Percentiles rank a stretch among this genome's conserved stretches.
Conservation (phyloP, 1,284 basidiomycete genomes). For the Cerioporus squamosus region DNA sequence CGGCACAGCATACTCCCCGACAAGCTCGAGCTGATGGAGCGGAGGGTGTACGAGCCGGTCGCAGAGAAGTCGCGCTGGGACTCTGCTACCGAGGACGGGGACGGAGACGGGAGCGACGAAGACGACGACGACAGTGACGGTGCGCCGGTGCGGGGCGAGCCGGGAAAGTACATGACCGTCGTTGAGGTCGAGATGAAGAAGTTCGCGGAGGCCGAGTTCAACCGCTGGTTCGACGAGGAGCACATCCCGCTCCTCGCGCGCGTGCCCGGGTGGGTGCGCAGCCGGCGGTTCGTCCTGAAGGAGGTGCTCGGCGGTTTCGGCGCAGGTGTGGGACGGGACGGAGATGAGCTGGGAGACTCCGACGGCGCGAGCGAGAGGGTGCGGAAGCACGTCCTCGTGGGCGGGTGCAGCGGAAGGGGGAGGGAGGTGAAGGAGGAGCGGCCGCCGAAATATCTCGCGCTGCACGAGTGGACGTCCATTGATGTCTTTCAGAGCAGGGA, state of each 20-base stretch:
- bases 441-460: constrained; percentile 36
- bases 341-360: neutral
- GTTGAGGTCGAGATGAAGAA: constrained; percentile 37
- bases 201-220: constrained; percentile 44
- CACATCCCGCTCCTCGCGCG: constrained; percentile 37
- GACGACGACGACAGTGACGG: neutral
- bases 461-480: constrained; percentile 37
- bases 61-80: neutral
- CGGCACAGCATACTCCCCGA: constrained; percentile 53
- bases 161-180: constrained; percentile 36
- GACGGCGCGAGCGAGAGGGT: neutral
- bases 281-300: constrained; percentile 36
- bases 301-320: constrained; percentile 15
- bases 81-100: neutral
- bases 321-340: neutral
- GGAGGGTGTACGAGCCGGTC: constrained; percentile 49
- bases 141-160: constrained; percentile 3
- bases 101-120: neutral
- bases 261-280: constrained; percentile 41
- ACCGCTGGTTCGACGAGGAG: constrained; percentile 43
- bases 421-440: constrained; percentile 5
- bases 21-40: constrained; percentile 51
- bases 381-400: neutral
- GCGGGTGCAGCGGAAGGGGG: neutral
- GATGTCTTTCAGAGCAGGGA: constrained; percentile 29